A percentile compares a stretch with the other conserved stretches of the same genome.
phyloP scores from a whole-genome alignment of 805 yeast species.

The Candida ipomoeae region DNA sequence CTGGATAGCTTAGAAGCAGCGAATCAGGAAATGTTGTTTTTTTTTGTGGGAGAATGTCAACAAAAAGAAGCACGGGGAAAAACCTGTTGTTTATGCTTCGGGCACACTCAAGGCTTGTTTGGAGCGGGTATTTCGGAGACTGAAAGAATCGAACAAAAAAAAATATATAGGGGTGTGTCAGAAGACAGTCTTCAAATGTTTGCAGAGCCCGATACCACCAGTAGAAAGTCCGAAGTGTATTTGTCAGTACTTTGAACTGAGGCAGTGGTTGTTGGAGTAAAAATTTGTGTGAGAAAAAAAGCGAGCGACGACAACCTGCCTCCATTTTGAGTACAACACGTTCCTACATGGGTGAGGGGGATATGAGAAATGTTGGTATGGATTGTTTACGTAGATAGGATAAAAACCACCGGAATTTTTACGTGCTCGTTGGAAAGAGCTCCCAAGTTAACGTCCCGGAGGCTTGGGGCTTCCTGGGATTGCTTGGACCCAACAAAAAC shows the following conservation, averaged over 20 bases:
- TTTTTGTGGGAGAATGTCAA: too few species aligned
- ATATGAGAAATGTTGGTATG: neutral
- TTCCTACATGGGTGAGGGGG: constrained; percentile 6
- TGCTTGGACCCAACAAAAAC: neutral
- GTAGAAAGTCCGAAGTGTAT: neutral
- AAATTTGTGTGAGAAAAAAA: constrained; percentile 10
- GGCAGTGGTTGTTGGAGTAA: constrained; percentile 1
- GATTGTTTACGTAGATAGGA: neutral
- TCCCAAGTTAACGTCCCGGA: neutral
- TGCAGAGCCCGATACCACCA: neutral
- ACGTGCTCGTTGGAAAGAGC: neutral
- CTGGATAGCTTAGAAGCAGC: neutral
- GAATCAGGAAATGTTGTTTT: neutral
- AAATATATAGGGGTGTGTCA: too few species aligned
- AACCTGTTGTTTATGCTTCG: neutral
- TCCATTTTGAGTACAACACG: constrained; percentile 19
- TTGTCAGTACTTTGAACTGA: neutral
- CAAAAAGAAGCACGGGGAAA: neutral
- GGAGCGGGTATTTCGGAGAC: neutral
- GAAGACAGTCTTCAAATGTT: neutral
- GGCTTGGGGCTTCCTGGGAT: neutral
- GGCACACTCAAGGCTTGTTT: neutral
- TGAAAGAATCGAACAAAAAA: neutral
- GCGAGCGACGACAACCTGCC: constrained; percentile 16
- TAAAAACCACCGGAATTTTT: neutral